These are phyloP conservation scores for Triangularia verruculosa DNA, from an alignment of 2,329 filamentous ascomycete species.

Conservation along the genomic window DNA sequence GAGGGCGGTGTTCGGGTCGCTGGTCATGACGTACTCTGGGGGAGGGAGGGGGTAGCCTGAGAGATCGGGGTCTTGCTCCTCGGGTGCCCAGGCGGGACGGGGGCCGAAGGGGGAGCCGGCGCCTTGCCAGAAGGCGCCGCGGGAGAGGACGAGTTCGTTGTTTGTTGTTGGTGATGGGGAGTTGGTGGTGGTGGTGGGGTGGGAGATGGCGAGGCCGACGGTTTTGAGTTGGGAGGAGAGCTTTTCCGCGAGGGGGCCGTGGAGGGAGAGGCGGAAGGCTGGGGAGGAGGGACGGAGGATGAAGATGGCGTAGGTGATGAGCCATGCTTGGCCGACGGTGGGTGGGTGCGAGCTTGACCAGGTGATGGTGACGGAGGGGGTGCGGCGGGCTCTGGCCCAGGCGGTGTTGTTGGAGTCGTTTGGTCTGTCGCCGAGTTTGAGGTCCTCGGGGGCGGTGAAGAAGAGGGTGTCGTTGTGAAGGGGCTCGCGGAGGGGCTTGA, in stretches of 20 bases:
- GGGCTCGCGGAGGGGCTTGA: conserved; percentile 18
- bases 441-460: conserved; percentile 34
- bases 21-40: conserved; percentile 46
- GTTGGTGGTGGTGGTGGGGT: conserved; percentile 37
- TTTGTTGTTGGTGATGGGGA: conserved; percentile 23
- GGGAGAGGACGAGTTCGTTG: conserved; percentile 43
- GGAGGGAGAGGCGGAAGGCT: conserved; percentile 46
- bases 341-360: conserved; percentile 44
- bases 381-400: conserved; percentile 55
- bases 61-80: conserved; percentile 38
- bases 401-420: conserved; percentile 52
- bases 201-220: conserved; percentile 48
- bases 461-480: conserved; percentile 31
- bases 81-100: conserved; percentile 59
- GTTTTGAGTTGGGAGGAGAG: conserved; percentile 32
- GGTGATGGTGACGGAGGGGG: conserved; percentile 43
- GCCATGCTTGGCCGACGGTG: conserved; percentile 50
- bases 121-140: conserved; percentile 66
- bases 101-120: conserved; percentile 65
- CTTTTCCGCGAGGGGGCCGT: conserved; percentile 31
- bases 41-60: conserved; percentile 46
- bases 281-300: conserved; percentile 49
- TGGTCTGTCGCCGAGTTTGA: conserved; percentile 34
- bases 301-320: conserved; percentile 52
- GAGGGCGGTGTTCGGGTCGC: conserved; percentile 32